Base-by-base conservation (phyloP, 2,329 filamentous ascomycete species). In the Xylariaceae sp. region DNA sequence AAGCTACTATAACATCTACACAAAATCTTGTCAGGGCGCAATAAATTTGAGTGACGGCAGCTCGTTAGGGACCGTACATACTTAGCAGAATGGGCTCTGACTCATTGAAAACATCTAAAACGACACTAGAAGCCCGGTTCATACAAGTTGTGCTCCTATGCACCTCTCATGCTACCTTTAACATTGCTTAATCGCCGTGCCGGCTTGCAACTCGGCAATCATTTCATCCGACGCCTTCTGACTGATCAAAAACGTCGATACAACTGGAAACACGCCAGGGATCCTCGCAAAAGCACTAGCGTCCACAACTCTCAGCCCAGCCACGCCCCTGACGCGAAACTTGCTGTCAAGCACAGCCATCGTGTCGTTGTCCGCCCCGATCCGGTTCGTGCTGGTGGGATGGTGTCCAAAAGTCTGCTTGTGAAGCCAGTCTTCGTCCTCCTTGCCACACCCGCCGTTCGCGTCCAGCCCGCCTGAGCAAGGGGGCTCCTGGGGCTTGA, bases 351-450 rank as follows among this genome's bases (percentile, higher is more conserved):
- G 64, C 2, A 84, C 81, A 3, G 80, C 80, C 66, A 74, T 76
- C 1, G 70, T 65, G 64, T 85, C 81, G 30, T 70, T 70, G 24
- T 78, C 77, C 0, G 73, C 68, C 4, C 82, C 81, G 54, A 85
- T 84, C 0, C 77, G 72, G 46, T 73, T 77, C 0, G 81, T 81
- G 52, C 77, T 79, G 0, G 75, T 79, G 5, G 79, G 78, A 65
- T 85, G 81, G 64, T 84, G 81, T 0, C 80, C 79, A 72, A 80
- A 82, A 1, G 77, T 73, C 20, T 76, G 72, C 35, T 77, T 72
- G 41, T 60, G 51, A 23, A 65, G 47, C 45, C 62, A 73, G 71
- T 53, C 79, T 71, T 65, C 59, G 41, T 60, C 47, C 0, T 55
- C 57, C 39, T 42, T 23, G 21, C 50, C 54, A 21, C 50, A 55